These are phyloP conservation scores for Trichaptum fuscoviolaceum DNA, from an alignment of 768 basidiomycete genomes.

Conservation along the genomic window DNA sequence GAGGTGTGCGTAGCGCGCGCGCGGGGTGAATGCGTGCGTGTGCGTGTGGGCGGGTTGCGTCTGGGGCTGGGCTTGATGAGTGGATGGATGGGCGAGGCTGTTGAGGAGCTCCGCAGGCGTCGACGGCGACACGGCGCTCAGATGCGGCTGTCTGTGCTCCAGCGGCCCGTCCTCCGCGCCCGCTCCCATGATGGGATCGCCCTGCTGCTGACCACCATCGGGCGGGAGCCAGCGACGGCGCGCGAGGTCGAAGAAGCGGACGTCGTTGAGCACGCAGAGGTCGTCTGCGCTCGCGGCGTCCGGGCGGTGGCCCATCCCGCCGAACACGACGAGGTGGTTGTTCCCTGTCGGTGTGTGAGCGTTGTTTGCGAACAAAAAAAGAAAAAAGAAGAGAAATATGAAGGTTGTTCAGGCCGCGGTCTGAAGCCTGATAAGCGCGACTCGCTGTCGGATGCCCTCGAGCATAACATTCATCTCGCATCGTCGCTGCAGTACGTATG, in stretches of 20 bases:
- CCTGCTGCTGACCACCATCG: constrained; percentile 16
- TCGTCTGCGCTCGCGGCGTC: constrained; percentile 70
- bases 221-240: constrained; percentile 66
- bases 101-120: not conserved
- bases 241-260: constrained; percentile 80
- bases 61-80: too few species aligned
- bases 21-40: constrained; percentile 50
- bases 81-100: not conserved
- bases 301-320: constrained; percentile 86
- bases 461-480: too few species aligned
- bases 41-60: not conserved
- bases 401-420: too few species aligned
- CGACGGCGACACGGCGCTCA: not conserved
- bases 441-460: too few species aligned
- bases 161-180: not conserved
- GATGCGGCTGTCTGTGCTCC: not conserved
- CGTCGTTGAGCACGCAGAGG: constrained; percentile 88
- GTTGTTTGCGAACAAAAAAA: constrained; percentile 9
- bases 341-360: constrained; percentile 61
- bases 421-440: too few species aligned
- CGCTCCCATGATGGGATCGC: not conserved
- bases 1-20: constrained; percentile 91
- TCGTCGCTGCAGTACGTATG: too few species aligned
- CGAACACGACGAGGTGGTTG: constrained; percentile 87
- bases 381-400: too few species aligned